Percentiles rank a stretch among this genome's conserved stretches.
These are phyloP conservation scores for Candida manassasensis DNA, from an alignment of 805 yeast genomes.

Conservation along the genomic window DNA sequence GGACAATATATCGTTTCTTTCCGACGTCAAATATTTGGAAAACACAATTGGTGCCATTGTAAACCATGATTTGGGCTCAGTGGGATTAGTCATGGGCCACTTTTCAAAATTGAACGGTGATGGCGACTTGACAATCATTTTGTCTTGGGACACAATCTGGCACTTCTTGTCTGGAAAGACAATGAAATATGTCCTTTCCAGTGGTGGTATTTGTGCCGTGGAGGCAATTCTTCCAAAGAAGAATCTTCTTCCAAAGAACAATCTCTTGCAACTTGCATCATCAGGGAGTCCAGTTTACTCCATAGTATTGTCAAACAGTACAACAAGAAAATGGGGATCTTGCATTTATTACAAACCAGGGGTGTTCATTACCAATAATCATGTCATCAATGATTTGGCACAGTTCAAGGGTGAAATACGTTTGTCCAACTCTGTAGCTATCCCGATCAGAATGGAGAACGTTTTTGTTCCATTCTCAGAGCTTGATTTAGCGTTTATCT, in stretches of 20 bases:
- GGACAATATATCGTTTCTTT: slow-evolving; percentile 20
- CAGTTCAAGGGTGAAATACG: slow-evolving; percentile 6
- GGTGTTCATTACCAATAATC: slow-evolving; percentile 38
- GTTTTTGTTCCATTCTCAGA: slow-evolving; percentile 26
- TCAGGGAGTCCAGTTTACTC: slow-evolving; percentile 15
- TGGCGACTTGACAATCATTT: slow-evolving; percentile 37
- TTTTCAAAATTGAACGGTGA: slow-evolving; percentile 39
- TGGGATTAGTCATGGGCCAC: slow-evolving; percentile 39
- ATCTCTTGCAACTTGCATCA: not conserved
- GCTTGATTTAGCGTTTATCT: slow-evolving; percentile 37
- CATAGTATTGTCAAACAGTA: slow-evolving; percentile 8
- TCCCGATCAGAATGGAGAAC: slow-evolving; percentile 13
- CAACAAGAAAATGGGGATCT: slow-evolving; percentile 37
- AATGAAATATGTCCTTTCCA: not conserved
- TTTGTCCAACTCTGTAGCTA: slow-evolving; percentile 4
- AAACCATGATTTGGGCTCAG: slow-evolving; percentile 8
- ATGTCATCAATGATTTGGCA: slow-evolving; percentile 25
- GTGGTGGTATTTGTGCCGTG: slow-evolving; percentile 2
- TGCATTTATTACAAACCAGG: slow-evolving; percentile 28
- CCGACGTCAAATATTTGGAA: slow-evolving; percentile 41
- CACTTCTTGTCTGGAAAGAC: slow-evolving; percentile 4
- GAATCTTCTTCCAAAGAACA: not conserved
- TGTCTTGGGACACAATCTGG: slow-evolving; percentile 23
- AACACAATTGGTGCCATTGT: slow-evolving; percentile 43
- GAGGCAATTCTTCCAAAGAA: not conserved